Conservation (phyloP, 805 yeast genomes). For the Saturnispora galanensis region DNA sequence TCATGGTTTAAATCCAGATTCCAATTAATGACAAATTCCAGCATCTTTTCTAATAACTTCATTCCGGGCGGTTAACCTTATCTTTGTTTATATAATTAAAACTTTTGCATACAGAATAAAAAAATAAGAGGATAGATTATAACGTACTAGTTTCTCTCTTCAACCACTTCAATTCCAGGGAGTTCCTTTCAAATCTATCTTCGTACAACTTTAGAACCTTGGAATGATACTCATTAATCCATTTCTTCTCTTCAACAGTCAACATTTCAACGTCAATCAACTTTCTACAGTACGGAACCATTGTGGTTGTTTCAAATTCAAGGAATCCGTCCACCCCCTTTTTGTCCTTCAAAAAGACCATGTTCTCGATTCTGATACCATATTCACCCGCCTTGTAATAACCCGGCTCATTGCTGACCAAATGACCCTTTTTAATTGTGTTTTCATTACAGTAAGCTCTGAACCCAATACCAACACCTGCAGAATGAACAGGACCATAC, state of each 20-base stretch:
- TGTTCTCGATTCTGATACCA: conserved; percentile 47
- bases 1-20: conserved; percentile 61
- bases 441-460: conserved; percentile 38
- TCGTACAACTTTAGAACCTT: conserved; percentile 37
- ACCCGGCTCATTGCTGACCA: conserved; percentile 55
- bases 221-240: conserved; percentile 42
- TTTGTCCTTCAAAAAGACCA: conserved; percentile 37
- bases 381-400: conserved; percentile 49
- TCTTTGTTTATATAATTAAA: background rate
- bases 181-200: conserved; percentile 28
- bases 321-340: conserved; percentile 33
- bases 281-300: conserved; percentile 46
- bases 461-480: conserved; percentile 54
- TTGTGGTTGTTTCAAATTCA: conserved; percentile 47
- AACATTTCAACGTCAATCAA: conserved; percentile 39
- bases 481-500: conserved; percentile 52
- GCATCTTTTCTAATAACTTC: background rate
- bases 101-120: background rate
- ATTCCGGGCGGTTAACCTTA: too few species aligned
- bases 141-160: conserved; percentile 34
- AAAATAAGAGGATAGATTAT: conserved; percentile 4
- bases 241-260: conserved; percentile 35
- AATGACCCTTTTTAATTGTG: conserved; percentile 41
- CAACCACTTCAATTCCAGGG: conserved; percentile 39
- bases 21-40: background rate